Evolutionary conservation across 495 filamentous ascomycete species (phyloP).

Genomic region (Cryomyces minteri): DNA sequence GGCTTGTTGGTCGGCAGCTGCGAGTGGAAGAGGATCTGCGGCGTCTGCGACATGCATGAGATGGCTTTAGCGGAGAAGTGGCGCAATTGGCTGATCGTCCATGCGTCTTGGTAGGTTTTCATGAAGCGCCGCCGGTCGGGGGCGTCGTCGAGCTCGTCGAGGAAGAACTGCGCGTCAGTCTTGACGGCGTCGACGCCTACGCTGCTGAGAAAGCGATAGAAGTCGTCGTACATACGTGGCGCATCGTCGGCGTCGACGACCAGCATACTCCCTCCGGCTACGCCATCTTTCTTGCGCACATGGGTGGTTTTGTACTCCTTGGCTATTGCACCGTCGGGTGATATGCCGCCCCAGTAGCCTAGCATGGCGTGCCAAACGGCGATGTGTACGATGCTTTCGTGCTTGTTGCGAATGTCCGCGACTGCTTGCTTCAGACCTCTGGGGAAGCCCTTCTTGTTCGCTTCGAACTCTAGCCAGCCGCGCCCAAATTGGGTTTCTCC

Average conservation of each 20-base stretch:
- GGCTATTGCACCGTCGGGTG: conserved; percentile 50
- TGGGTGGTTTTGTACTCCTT: conserved; percentile 58
- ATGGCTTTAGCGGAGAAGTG: conserved; percentile 65
- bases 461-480: conserved; percentile 60
- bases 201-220: conserved; percentile 59
- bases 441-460: conserved; percentile 64
- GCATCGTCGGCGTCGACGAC: conserved; percentile 61
- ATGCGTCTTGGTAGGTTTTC: conserved; percentile 66
- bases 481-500: conserved; percentile 30
- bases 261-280: conserved; percentile 43
- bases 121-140: conserved; percentile 48
- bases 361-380: conserved; percentile 90
- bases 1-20: conserved; percentile 59
- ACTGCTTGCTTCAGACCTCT: conserved; percentile 53
- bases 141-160: conserved; percentile 56
- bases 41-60: conserved; percentile 81
- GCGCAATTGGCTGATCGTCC: conserved; percentile 55
- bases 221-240: conserved; percentile 66
- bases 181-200: conserved; percentile 71
- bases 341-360: conserved; percentile 83
- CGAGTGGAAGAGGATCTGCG: conserved; percentile 67
- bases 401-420: conserved; percentile 42
- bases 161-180: conserved; percentile 73
- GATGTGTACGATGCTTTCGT: conserved; percentile 62
- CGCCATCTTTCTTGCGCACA: conserved; percentile 35